Percentiles rank a stretch among this genome's conserved stretches.
These are phyloP conservation scores for Yamadazyma mexicana DNA, from an alignment of 1,139 yeast species.

Conservation along the genomic window DNA sequence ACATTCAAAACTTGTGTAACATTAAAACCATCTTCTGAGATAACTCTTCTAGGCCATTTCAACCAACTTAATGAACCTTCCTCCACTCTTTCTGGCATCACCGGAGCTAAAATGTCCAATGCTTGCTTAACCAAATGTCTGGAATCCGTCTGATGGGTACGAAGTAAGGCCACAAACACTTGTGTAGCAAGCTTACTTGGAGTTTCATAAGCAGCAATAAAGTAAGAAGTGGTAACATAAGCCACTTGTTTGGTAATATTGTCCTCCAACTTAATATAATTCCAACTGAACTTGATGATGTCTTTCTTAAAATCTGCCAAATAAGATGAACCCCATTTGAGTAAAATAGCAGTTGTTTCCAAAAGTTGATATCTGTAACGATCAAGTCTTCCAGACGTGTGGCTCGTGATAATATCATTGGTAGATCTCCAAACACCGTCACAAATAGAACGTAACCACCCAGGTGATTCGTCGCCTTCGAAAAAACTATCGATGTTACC, in stretches of 20 bases:
- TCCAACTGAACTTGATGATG: slow-evolving; percentile 93
- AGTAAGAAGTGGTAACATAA: slow-evolving; percentile 82
- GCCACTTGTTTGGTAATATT: slow-evolving; percentile 90
- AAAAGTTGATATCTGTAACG: slow-evolving; percentile 73
- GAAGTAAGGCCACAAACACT: slow-evolving; percentile 83
- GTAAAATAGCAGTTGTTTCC: slow-evolving; percentile 76
- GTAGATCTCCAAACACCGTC: slow-evolving; percentile 72
- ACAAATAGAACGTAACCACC: slow-evolving; percentile 67
- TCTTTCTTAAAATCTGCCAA: slow-evolving; percentile 76
- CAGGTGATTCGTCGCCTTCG: slow-evolving; percentile 33
- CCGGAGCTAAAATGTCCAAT: slow-evolving; percentile 86
- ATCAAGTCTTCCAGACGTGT: slow-evolving; percentile 71
- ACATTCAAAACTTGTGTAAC: slow-evolving; percentile 84
- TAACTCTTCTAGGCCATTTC: slow-evolving; percentile 90
- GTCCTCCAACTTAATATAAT: slow-evolving; percentile 86
- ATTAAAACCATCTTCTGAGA: slow-evolving; percentile 86
- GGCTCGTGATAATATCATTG: slow-evolving; percentile 53
- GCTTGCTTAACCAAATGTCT: slow-evolving; percentile 84
- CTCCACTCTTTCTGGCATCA: slow-evolving; percentile 69
- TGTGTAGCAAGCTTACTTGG: slow-evolving; percentile 88
- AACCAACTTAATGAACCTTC: slow-evolving; percentile 74
- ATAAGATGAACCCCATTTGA: slow-evolving; percentile 64
- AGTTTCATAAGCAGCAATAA: slow-evolving; percentile 86
- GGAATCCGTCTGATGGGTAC: slow-evolving; percentile 86
- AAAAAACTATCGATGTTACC: slow-evolving; percentile 55